phyloP scores from a whole-genome alignment of 208 protist species.

The Balamuthia mandrillaris region DNA sequence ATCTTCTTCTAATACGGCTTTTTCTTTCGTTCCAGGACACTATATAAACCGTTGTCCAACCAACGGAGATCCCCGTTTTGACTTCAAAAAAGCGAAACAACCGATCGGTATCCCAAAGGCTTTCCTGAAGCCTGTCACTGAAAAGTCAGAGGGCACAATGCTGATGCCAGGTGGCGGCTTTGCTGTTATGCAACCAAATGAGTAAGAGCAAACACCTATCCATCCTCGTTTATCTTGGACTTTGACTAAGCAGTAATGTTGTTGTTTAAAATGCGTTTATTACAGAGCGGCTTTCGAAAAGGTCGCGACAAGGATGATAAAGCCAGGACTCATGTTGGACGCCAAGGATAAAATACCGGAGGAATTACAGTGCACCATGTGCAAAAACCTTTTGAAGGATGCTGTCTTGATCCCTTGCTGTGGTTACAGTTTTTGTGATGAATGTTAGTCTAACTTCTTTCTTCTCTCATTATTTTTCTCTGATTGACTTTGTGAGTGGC shows the following conservation, averaged over 20 bases:
- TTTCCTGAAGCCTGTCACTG: constrained; percentile 48
- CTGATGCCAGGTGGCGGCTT: constrained; percentile 14
- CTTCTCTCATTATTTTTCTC: not conserved
- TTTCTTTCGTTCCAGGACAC: constrained; percentile 24
- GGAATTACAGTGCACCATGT: constrained; percentile 50
- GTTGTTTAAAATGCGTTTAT: not conserved
- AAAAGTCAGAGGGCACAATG: not conserved
- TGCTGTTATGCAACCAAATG: not conserved
- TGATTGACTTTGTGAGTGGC: not conserved
- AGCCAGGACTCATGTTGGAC: not conserved
- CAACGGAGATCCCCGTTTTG: constrained; percentile 56
- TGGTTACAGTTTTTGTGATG: constrained; percentile 50
- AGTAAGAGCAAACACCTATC: not conserved
- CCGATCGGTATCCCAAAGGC: constrained; percentile 62
- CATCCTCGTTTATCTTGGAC: not conserved
- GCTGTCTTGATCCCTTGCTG: constrained; percentile 58
- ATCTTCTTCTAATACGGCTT: not conserved
- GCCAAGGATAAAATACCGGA: not conserved
- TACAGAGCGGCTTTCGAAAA: not conserved
- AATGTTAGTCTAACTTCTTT: constrained; percentile 2
- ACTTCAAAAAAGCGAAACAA: constrained; percentile 51
- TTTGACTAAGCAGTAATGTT: not conserved
- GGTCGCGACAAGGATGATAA: not conserved
- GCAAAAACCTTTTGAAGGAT: constrained; percentile 24
- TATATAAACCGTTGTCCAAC: constrained; percentile 68